A percentile compares a stretch with the other conserved stretches of the same genome.
Evolutionary conservation across 495 filamentous ascomycete species (phyloP).

Genomic region (Tuber calosporum): DNA sequence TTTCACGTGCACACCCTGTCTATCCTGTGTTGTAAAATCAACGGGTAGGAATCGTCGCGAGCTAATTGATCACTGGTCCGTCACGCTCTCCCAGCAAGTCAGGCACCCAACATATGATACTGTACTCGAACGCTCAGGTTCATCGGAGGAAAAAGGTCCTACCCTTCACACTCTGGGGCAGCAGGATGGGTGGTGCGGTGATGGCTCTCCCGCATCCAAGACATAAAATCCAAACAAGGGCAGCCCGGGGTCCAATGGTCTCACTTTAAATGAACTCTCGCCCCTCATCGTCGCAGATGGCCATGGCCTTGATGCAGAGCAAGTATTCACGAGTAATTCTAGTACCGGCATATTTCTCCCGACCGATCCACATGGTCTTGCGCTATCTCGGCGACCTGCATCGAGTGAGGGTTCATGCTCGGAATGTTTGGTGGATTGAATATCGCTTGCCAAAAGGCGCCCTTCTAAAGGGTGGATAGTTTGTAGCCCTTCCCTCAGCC

Average conservation of each 20-base stretch:
- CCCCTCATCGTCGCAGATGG: neutral
- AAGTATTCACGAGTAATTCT: neutral
- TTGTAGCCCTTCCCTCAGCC: neutral
- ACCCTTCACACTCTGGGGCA: neutral
- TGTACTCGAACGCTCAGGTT: neutral
- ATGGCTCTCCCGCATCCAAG: neutral
- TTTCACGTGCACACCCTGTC: neutral
- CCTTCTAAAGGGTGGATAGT: neutral
- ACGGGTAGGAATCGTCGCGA: neutral
- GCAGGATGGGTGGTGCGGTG: neutral
- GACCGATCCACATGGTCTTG: neutral
- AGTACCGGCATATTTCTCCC: neutral
- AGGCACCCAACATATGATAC: neutral
- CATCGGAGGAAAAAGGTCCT: neutral
- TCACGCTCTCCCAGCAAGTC: neutral
- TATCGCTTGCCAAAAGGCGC: neutral
- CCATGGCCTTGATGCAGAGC: neutral
- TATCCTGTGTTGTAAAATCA: neutral
- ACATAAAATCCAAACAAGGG: neutral
- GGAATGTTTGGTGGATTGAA: neutral
- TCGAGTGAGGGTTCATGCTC: conserved; percentile 1
- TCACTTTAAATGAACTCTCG: neutral
- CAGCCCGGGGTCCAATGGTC: neutral
- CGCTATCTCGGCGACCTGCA: neutral
- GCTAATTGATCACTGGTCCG: conserved; percentile 1